These are phyloP conservation scores for Lagenidium giganteum DNA, from an alignment of 352 stramenopile genomes.

Conservation along the genomic window DNA sequence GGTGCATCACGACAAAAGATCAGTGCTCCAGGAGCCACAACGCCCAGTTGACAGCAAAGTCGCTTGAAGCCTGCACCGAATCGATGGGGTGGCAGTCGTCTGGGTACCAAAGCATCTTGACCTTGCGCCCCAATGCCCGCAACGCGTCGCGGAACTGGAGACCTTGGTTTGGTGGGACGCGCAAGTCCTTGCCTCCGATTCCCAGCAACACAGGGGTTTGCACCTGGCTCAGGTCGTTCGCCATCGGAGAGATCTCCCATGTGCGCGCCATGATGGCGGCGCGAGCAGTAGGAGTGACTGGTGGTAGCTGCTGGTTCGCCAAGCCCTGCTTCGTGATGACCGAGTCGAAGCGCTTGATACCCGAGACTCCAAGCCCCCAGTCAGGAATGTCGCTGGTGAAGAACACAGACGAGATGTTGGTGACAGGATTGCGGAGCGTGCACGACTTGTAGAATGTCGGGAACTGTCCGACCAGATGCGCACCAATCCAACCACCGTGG, in stretches of 20 bases:
- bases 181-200: slow-evolving; percentile 88
- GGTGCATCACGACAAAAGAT: no score
- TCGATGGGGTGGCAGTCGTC: slow-evolving; percentile 69
- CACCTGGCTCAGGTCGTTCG: slow-evolving; percentile 80
- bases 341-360: slow-evolving; percentile 83
- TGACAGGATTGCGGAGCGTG: slow-evolving; percentile 88
- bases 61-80: slow-evolving; percentile 54
- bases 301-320: slow-evolving; percentile 16
- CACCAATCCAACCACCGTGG: slow-evolving; percentile 94
- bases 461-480: slow-evolving; percentile 92
- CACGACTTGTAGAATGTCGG: slow-evolving; percentile 92
- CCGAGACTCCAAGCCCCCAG: slow-evolving; percentile 89
- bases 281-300: slow-evolving; percentile 38
- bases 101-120: slow-evolving; percentile 64
- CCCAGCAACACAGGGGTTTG: slow-evolving; percentile 89
- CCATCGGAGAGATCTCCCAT: slow-evolving; percentile 87
- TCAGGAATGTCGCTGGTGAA: slow-evolving; percentile 96
- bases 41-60: slow-evolving; percentile 76
- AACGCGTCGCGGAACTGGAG: slow-evolving; percentile 92
- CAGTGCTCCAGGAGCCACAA: slow-evolving; percentile 67
- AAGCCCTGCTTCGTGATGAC: slow-evolving; percentile 63
- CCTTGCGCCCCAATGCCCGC: slow-evolving; percentile 37
- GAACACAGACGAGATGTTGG: slow-evolving; percentile 92
- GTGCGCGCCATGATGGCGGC: slow-evolving; percentile 68
- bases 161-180: slow-evolving; percentile 89